Conservation (phyloP, 2,329 filamentous ascomycete genomes). For the Cordyceps fumosorosea region DNA sequence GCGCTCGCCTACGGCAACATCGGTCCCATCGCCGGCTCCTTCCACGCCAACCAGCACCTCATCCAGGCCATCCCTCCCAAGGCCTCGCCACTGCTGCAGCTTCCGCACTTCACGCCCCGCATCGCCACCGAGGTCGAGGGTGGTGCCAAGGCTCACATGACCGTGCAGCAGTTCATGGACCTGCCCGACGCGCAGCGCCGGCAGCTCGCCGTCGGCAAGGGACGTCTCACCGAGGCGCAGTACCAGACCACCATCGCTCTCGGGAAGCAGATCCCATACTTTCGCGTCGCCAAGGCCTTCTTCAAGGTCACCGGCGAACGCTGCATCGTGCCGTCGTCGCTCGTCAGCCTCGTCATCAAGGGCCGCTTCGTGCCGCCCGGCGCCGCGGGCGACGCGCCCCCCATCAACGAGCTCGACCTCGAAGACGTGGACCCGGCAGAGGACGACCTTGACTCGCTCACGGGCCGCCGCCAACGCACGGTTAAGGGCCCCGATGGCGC, state of each 20-base stretch:
- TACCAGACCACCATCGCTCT: conserved; percentile 71
- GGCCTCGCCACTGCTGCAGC: conserved; percentile 81
- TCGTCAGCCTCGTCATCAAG: conserved; percentile 93
- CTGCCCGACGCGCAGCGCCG: conserved; percentile 69
- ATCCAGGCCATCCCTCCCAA: conserved; percentile 84
- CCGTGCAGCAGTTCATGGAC: conserved; percentile 83
- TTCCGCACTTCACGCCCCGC: conserved; percentile 74
- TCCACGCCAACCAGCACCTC: conserved; percentile 74
- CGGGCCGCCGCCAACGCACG: conserved; percentile 66
- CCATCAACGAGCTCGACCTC: conserved; percentile 70
- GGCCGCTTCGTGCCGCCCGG: conserved; percentile 89
- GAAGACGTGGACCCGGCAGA: conserved; percentile 90
- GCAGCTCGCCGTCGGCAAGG: conserved; percentile 61
- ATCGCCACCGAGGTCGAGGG: conserved; percentile 64
- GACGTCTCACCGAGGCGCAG: conserved; percentile 66
- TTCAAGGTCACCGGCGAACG: conserved; percentile 98
- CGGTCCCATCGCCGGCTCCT: conserved; percentile 72
- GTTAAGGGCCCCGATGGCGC: conserved; percentile 57
- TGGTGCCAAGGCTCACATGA: conserved; percentile 66
- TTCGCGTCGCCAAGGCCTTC: conserved; percentile 86
- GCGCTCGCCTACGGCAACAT: conserved; percentile 82
- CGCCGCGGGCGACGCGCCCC: conserved; percentile 59
- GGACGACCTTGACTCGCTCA: conserved; percentile 79
- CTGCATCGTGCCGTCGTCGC: conserved; percentile 81
- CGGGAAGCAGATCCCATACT: conserved; percentile 74